Percentiles rank a stretch among this genome's conserved stretches.
These are phyloP conservation scores for Coemansia nantahalensis DNA, from an alignment of 192 early-diverging fungal species.

Conservation along the genomic window DNA sequence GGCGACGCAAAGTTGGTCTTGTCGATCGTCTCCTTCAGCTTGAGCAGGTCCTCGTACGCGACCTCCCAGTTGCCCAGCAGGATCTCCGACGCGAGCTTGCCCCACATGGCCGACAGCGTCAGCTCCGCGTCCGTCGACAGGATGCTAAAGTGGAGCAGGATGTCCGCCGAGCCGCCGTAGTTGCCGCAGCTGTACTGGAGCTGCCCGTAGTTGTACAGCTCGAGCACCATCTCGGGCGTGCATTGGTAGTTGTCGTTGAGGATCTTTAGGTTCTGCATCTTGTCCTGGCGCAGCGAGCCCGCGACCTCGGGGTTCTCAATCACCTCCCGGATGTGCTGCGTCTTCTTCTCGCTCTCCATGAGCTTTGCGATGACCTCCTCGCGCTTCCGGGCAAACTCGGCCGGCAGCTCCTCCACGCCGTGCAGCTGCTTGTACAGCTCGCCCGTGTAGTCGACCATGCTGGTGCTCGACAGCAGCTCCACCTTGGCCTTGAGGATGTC, in stretches of 20 bases:
- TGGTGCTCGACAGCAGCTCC: constrained; percentile 81
- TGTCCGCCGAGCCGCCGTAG: constrained; percentile 87
- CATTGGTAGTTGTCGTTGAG: constrained; percentile 88
- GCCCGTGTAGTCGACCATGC: constrained; percentile 94
- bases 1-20: constrained; percentile 71
- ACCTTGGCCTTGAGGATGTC: constrained; percentile 85
- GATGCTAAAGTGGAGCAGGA: constrained; percentile 93
- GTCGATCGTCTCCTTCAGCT: constrained; percentile 86
- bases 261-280: constrained; percentile 87
- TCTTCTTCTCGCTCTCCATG: constrained; percentile 70
- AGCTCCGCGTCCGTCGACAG: constrained; percentile 87
- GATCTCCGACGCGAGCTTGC: constrained; percentile 95
- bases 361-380: constrained; percentile 72
- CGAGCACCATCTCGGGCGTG: constrained; percentile 82
- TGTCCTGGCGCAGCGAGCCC: constrained; percentile 88
- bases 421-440: constrained; percentile 81
- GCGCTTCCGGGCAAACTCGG: constrained; percentile 73
- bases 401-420: constrained; percentile 68
- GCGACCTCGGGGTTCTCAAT: constrained; percentile 91
- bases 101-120: constrained; percentile 89
- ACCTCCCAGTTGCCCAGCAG: constrained; percentile 91
- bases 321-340: constrained; percentile 79
- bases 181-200: constrained; percentile 93
- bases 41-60: constrained; percentile 85
- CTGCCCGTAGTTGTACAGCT: constrained; percentile 85